Base-by-base conservation (phyloP, 2,329 filamentous ascomycete genomes). In the Chrysoporthe austroafricana region DNA sequence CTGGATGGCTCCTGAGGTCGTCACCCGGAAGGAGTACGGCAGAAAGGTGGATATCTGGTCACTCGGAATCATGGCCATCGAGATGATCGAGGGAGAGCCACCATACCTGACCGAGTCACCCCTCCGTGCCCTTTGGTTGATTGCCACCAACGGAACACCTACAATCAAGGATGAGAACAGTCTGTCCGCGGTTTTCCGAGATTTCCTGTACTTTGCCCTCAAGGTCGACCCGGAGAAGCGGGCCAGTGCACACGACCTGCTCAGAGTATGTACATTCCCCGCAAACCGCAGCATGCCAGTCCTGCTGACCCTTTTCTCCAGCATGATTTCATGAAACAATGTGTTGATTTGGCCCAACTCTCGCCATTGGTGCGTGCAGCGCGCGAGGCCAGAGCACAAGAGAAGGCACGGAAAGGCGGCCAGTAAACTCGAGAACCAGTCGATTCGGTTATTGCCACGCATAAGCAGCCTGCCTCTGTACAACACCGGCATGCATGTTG, bases 1-100 rank as follows among this genome's bases (percentile, higher is more conserved):
- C 80, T 99, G 96, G 96, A 99, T 99, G 96, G 96, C 96, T 1
- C 96, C 96, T 3, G 96, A 99, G 80, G 95, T 99, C 32, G 96
- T 99, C 39, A 98, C 94, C 7, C 86, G 94, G 54, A 98, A 98
- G 79, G 96, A 98, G 80, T 99, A 99, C 79, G 96, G 96, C 72
- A 91, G 95, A 71, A 99, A 98, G 80, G 95, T 99, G 65, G 96
- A 99, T 76, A 97, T 99, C 73, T 99, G 96, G 96, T 97, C 93
- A 68, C 83, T 99, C 57, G 96, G 96, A 68, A 99, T 99, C 81
- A 98, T 99, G 96, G 94, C 96, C 8, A 98, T 99, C 75, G 96
- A 99, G 80, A 99, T 99, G 96, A 97, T 99, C 72, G 96, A 98
- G 81, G 96, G 95, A 77, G 96, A 98, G 79, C 96, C 96, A 14